These are phyloP conservation scores for Ascochyta viciae-villosae DNA, from an alignment of 2,329 filamentous ascomycete genomes.

Conservation along the genomic window DNA sequence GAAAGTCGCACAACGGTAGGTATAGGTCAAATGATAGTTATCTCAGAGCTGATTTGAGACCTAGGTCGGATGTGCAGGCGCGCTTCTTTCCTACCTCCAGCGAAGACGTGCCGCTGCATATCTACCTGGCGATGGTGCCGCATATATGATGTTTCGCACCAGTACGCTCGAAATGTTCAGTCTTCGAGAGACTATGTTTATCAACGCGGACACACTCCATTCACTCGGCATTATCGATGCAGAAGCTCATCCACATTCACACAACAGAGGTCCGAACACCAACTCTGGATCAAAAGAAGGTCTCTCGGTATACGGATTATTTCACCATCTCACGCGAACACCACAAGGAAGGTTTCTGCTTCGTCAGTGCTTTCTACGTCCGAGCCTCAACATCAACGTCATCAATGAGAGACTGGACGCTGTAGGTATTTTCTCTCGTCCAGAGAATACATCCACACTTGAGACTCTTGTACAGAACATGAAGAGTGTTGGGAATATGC, in stretches of 20 bases:
- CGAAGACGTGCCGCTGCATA: slow-evolving; percentile 70
- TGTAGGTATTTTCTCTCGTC: slow-evolving; percentile 69
- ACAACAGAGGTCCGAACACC: slow-evolving; percentile 72
- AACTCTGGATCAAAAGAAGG: slow-evolving; percentile 76
- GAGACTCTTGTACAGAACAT: slow-evolving; percentile 67
- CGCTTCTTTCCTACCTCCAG: slow-evolving; percentile 79
- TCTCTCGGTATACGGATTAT: slow-evolving; percentile 83
- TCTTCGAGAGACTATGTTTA: slow-evolving; percentile 71
- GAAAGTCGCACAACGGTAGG: slow-evolving; percentile 73
- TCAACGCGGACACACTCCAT: slow-evolving; percentile 79
- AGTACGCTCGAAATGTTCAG: slow-evolving; percentile 76
- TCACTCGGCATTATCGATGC: slow-evolving; percentile 86
- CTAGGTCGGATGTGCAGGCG: slow-evolving; percentile 83
- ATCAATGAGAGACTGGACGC: slow-evolving; percentile 77
- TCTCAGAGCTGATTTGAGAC: slow-evolving; percentile 14
- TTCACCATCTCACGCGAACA: slow-evolving; percentile 76
- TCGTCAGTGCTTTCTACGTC: slow-evolving; percentile 82
- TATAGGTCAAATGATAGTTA: not conserved
- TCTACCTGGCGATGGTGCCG: slow-evolving; percentile 65
- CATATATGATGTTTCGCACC: slow-evolving; percentile 65
- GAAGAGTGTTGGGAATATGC: slow-evolving; percentile 78
- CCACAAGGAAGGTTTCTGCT: slow-evolving; percentile 78
- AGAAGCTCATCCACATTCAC: slow-evolving; percentile 82
- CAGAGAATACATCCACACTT: slow-evolving; percentile 69
- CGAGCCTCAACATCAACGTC: slow-evolving; percentile 70